These are phyloP conservation scores for Leishmania aethiopica DNA, from an alignment of 208 protist species.

Conservation along the genomic window DNA sequence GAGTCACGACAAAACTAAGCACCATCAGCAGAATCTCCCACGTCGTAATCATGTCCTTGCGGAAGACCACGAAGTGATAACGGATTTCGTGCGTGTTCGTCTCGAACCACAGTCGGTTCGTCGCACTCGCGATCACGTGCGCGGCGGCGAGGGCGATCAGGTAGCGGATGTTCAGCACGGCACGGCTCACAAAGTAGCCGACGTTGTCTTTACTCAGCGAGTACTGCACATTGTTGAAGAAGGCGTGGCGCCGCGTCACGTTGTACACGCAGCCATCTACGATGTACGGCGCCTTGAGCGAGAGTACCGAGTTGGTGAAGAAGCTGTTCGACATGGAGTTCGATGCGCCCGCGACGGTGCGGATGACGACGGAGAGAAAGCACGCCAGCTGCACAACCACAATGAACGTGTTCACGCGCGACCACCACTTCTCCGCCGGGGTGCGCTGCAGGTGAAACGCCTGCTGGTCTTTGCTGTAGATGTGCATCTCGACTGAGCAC, in stretches of 20 bases:
- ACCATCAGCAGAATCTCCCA: slow-evolving; percentile 76
- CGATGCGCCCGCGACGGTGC: slow-evolving; percentile 34
- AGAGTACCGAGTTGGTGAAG: slow-evolving; percentile 45
- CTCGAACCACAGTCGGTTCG: slow-evolving; percentile 76
- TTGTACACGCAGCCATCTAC: slow-evolving; percentile 35
- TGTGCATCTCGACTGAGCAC: slow-evolving; percentile 51
- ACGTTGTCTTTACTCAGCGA: slow-evolving; percentile 54
- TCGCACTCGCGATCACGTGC: slow-evolving; percentile 45
- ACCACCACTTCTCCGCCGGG: slow-evolving; percentile 64
- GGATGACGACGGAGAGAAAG: slow-evolving; percentile 64
- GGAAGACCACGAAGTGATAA: slow-evolving; percentile 85
- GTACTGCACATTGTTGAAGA: slow-evolving; percentile 67
- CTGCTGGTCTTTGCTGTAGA: slow-evolving; percentile 86
- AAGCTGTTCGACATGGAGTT: slow-evolving; percentile 72
- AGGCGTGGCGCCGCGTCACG: slow-evolving; percentile 38
- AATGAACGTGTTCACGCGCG: slow-evolving; percentile 57
- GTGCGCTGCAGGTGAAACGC: slow-evolving; percentile 74
- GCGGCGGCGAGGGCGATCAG: slow-evolving; percentile 57
- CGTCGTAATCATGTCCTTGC: slow-evolving; percentile 79
- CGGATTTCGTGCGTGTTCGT: slow-evolving; percentile 73
- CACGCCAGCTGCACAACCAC: slow-evolving; percentile 69
- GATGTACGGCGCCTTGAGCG: slow-evolving; percentile 40
- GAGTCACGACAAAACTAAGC: slow-evolving; percentile 52
- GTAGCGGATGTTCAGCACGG: slow-evolving; percentile 69
- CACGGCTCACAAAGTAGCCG: slow-evolving; percentile 71